These are phyloP conservation scores for Pueraria montana DNA, from an alignment of 306 rosid genomes.

Conservation along the genomic window DNA sequence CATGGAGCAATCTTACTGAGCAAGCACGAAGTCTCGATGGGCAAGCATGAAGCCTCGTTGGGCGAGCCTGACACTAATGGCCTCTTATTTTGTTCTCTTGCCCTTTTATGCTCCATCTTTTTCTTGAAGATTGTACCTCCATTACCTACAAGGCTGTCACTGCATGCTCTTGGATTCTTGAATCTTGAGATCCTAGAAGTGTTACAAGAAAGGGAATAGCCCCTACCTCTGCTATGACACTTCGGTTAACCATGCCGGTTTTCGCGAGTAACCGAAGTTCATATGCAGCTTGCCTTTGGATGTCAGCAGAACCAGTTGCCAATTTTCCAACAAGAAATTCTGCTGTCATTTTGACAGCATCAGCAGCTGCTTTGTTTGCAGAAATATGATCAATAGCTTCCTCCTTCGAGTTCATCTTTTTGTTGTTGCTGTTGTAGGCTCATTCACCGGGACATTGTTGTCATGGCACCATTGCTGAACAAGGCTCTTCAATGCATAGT, in stretches of 20 bases:
- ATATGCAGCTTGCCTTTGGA: constrained; percentile 91
- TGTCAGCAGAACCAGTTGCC: constrained; percentile 89
- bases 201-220: constrained; percentile 89
- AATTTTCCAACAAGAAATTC: constrained; percentile 94
- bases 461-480: constrained; percentile 88
- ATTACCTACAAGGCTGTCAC: constrained; percentile 71
- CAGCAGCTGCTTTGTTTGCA: constrained; percentile 72
- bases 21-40: no score
- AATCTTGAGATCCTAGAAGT: constrained; percentile 70
- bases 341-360: constrained; percentile 92
- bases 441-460: constrained; percentile 58
- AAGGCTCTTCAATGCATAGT: constrained; percentile 86
- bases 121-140: no score
- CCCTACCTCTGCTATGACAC: constrained; percentile 91
- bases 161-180: constrained; percentile 88
- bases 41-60: no score
- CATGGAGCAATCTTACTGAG: no score
- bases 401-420: constrained; percentile 42
- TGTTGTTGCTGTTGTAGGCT: constrained; percentile 49
- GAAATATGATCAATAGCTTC: constrained; percentile 74
- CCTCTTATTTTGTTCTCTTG: no score
- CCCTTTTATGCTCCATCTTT: no score
- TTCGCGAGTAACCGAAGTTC: constrained; percentile 87
- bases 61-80: no score
- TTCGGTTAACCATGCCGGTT: constrained; percentile 78